A percentile compares a stretch with the other conserved stretches of the same genome.
phyloP scores from a whole-genome alignment of 352 stramenopile species.

The Phytophthora brassicae region DNA sequence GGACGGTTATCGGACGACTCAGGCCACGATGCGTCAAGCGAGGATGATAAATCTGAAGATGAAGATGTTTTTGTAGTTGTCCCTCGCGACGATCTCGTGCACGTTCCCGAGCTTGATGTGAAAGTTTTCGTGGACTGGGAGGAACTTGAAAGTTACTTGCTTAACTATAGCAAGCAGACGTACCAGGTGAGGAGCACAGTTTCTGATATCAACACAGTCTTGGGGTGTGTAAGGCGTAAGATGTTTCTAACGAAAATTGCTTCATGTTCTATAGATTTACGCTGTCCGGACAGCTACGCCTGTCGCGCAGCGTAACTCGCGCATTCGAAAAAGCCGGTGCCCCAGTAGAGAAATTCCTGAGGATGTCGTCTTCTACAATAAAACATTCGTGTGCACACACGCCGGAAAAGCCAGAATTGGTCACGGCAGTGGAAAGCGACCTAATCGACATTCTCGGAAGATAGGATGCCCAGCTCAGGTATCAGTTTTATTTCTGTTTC shows the following conservation, averaged over 20 bases:
- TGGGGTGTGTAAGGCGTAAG: background rate
- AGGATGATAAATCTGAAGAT: too few species aligned
- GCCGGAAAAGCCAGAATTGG: background rate
- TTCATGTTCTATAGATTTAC: background rate
- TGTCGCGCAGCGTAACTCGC: too few species aligned
- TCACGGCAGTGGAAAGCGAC: background rate
- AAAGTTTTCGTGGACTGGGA: too few species aligned
- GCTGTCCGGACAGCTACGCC: background rate
- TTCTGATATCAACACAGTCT: background rate
- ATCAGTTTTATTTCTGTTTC: too few species aligned
- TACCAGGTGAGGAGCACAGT: background rate
- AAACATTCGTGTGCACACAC: background rate
- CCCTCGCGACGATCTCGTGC: too few species aligned
- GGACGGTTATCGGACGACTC: too few species aligned
- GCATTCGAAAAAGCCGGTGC: too few species aligned
- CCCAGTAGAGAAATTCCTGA: too few species aligned
- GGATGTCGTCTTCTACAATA: background rate
- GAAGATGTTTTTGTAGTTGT: too few species aligned
- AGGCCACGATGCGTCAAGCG: too few species aligned
- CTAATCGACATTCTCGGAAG: conserved; percentile 1
- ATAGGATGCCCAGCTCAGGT: conserved; percentile 8
- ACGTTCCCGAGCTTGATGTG: too few species aligned
- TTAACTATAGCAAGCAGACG: background rate
- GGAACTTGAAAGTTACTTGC: too few species aligned
- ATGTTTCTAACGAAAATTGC: background rate